Conservation (phyloP, 2,329 filamentous ascomycete species). For the Exophiala phaeomuriformis region DNA sequence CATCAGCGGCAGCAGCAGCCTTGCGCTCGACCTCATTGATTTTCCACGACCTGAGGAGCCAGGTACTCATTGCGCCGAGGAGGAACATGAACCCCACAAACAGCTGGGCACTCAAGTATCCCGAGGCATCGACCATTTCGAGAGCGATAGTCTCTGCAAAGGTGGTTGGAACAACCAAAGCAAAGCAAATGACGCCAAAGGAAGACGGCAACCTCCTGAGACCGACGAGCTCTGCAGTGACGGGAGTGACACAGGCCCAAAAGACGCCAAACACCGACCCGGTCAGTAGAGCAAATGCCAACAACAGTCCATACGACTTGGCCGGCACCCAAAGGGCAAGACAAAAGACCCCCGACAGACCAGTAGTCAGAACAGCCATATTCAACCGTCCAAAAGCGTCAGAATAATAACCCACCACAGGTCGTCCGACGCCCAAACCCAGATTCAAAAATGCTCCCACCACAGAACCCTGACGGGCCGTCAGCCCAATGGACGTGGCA, state of each 20-base stretch:
- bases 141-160: conserved; percentile 25
- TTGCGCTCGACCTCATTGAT: conserved; percentile 21
- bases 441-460: conserved; percentile 42
- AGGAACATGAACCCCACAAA: conserved; percentile 24
- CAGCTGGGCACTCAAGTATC: conserved; percentile 21
- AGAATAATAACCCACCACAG: conserved; percentile 40
- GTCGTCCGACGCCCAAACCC: conserved; percentile 42
- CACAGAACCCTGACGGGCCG: conserved; percentile 33
- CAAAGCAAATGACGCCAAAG: conserved; percentile 21
- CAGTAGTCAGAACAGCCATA: conserved; percentile 36
- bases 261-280: conserved; percentile 42
- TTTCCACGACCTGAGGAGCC: conserved; percentile 23
- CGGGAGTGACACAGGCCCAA: conserved; percentile 12
- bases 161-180: conserved; percentile 18
- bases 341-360: conserved; percentile 34
- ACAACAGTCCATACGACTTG: conserved; percentile 35
- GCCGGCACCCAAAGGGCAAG: conserved; percentile 44
- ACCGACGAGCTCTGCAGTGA: conserved; percentile 21
- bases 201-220: conserved; percentile 20
- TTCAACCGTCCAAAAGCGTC: conserved; percentile 41
- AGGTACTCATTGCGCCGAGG: conserved; percentile 15
- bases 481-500: conserved; percentile 38
- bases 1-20: neutral
- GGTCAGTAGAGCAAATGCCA: conserved; percentile 39
- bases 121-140: conserved; percentile 17